Percentiles rank a stretch among this genome's conserved stretches.
phyloP scores from a whole-genome alignment of 305 asterid species.

The Ruellia speciosa region DNA sequence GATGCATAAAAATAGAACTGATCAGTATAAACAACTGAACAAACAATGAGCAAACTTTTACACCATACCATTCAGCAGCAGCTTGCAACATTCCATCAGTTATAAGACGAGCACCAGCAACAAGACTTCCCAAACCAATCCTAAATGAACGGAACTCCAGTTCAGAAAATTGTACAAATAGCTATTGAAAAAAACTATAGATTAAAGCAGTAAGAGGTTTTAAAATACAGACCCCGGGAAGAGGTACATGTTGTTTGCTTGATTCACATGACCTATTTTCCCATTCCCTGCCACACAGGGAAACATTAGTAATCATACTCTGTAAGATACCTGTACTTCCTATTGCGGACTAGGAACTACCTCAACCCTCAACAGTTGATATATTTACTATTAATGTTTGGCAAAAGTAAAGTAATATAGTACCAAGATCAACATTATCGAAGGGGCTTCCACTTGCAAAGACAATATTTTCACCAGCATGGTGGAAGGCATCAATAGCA shows the following conservation, averaged over 20 bases:
- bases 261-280: constrained; percentile 82
- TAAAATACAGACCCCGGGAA: constrained; percentile 80
- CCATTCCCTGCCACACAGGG: constrained; percentile 62
- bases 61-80: constrained; percentile 77
- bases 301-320: constrained; percentile 8
- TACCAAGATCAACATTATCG: constrained; percentile 86
- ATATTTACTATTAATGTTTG: too few species aligned
- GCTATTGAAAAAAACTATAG: background rate
- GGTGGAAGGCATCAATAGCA: constrained; percentile 81
- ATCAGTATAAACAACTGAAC: too few species aligned
- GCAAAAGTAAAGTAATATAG: background rate
- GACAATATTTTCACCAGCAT: constrained; percentile 85
- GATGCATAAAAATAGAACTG: too few species aligned
- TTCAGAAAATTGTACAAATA: constrained; percentile 15
- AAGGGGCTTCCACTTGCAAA: constrained; percentile 99
- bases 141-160: constrained; percentile 37
- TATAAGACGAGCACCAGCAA: constrained; percentile 80
- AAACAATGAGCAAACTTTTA: too few species aligned
- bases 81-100: constrained; percentile 93
- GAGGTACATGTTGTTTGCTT: constrained; percentile 98
- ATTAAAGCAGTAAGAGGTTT: constrained; percentile 14
- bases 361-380: background rate
- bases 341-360: constrained; percentile 17
- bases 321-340: constrained; percentile 11
- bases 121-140: constrained; percentile 95